Conservation (phyloP, 768 basidiomycete species). For the Boletellus emodensis region DNA sequence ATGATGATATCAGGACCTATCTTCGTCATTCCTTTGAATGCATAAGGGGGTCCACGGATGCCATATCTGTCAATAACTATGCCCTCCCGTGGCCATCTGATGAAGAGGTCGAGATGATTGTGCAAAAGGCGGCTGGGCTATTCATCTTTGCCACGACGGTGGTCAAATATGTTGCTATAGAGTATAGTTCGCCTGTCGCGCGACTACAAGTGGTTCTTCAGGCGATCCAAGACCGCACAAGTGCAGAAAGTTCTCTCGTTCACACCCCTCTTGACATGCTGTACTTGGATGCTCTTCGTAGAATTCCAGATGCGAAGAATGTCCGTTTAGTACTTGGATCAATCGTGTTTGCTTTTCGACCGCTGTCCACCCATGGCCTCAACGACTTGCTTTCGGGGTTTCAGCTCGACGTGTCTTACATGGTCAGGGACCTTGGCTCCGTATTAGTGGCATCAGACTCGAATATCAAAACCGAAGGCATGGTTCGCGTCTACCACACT, state of each 20-base stretch:
- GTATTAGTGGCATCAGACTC: constrained; percentile 12
- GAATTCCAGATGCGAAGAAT: constrained; percentile 9
- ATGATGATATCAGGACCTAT: constrained; percentile 23
- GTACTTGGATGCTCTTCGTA: constrained; percentile 14
- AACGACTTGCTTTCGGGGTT: constrained; percentile 7
- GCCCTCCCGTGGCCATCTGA: constrained; percentile 20
- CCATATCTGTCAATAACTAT: not conserved
- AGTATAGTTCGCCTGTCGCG: constrained; percentile 6
- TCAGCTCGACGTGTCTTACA: constrained; percentile 6
- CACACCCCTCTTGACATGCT: constrained; percentile 14
- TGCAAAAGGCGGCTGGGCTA: constrained; percentile 21
- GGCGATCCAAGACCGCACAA: not conserved
- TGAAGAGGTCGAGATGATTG: constrained; percentile 16
- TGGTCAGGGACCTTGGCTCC: constrained; percentile 12
- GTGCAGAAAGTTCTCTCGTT: constrained; percentile 3
- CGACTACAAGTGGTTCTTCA: constrained; percentile 12
- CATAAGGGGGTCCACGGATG: constrained; percentile 5
- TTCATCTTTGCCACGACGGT: constrained; percentile 30
- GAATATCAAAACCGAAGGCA: constrained; percentile 1
- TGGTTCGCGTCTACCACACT: constrained; percentile 19
- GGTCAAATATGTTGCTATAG: constrained; percentile 20
- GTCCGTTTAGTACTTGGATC: constrained; percentile 8
- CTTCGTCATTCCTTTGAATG: constrained; percentile 18
- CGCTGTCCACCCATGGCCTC: constrained; percentile 13
- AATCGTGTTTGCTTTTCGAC: constrained; percentile 12